phyloP scores from a whole-genome alignment of 1,284 basidiomycete species.

The Fomitopsis betulina region DNA sequence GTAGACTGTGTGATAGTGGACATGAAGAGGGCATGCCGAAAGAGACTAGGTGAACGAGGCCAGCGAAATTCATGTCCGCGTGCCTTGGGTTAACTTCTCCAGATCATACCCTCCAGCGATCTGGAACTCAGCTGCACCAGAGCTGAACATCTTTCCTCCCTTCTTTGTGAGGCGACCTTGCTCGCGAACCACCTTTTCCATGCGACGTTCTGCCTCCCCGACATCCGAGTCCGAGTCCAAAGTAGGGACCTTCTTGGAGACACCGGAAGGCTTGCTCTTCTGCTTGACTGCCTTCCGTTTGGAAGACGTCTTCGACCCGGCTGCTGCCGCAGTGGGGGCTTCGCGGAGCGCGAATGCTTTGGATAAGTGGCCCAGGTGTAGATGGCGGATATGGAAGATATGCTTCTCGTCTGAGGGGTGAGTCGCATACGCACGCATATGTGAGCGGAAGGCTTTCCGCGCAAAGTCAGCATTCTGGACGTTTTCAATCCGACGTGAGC shows the following conservation, averaged over 20 bases:
- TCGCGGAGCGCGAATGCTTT: conserved; percentile 96
- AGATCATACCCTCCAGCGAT: conserved; percentile 65
- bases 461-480: conserved; percentile 73
- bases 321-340: conserved; percentile 71
- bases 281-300: conserved; percentile 19
- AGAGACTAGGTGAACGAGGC: background rate
- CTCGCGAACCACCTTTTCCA: conserved; percentile 83
- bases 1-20: no score
- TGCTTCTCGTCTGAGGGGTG: conserved; percentile 94
- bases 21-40: no score
- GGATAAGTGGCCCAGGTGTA: conserved; percentile 95
- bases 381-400: conserved; percentile 90
- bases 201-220: conserved; percentile 72
- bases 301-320: conserved; percentile 17
- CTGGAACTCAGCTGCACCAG: conserved; percentile 80
- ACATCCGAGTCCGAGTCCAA: conserved; percentile 44
- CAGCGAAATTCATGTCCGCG: conserved; percentile 18
- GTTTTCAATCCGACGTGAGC: background rate
- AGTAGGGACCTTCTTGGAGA: conserved; percentile 9
- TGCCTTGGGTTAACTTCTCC: conserved; percentile 52
- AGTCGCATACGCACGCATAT: conserved; percentile 96
- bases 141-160: conserved; percentile 75
- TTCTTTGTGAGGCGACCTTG: conserved; percentile 83
- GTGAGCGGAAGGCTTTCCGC: conserved; percentile 84
- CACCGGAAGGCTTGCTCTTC: conserved; percentile 9